Evolutionary conservation across 257 asterid genomes (phyloP), one percentile per base, ranked within the genome.

Genomic region (Solanum phureja): DNA sequence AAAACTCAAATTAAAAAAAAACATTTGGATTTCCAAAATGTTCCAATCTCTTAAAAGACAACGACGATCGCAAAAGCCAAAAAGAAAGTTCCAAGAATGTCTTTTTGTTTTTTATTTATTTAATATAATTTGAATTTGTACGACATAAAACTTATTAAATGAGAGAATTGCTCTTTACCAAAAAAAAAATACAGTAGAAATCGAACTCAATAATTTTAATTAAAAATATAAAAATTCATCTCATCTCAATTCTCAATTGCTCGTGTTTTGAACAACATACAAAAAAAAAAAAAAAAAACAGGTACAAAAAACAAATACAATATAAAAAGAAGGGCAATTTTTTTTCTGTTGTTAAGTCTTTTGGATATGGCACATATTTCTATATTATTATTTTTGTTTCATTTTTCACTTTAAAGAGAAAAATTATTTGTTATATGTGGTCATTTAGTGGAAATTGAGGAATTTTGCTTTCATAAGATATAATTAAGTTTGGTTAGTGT

Each of bases 171-270:
- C 24, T 21, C 24, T 8, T 60, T 60, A 21, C 8, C 29, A 6
- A 52, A 62, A n/a, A 3, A 8, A 3, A 1, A 3, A 21, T 9
- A 23, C 1, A 9, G 0, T 1, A 62, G 2, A n/a, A 0, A 4
- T 4, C 6, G 3, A 62, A 23, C 6, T n/a, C 2, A 0, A 62
- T 0, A n/a, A 0, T 23, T 62, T 23, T 21, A 23, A 23, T 62
- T 62, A 7, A 62, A 8, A 62, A 62, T 8, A 62, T 7, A 64
- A 9, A 66, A 24, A 24, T 12, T 27, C 2, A 11, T 66, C 2
- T 27, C 9, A 66, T 14, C 10, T 0, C 7, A 27, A 66, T 66
- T 69, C 2, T 69, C 9, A 1, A 1, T 27, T 68, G 37, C 16
- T 27, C 3, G 52, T 46, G 18, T 40, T 10, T 33, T 3, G 5